Evolutionary conservation across 2,329 filamentous ascomycete species (phyloP).

Genomic region (Cladosporium sp.): DNA sequence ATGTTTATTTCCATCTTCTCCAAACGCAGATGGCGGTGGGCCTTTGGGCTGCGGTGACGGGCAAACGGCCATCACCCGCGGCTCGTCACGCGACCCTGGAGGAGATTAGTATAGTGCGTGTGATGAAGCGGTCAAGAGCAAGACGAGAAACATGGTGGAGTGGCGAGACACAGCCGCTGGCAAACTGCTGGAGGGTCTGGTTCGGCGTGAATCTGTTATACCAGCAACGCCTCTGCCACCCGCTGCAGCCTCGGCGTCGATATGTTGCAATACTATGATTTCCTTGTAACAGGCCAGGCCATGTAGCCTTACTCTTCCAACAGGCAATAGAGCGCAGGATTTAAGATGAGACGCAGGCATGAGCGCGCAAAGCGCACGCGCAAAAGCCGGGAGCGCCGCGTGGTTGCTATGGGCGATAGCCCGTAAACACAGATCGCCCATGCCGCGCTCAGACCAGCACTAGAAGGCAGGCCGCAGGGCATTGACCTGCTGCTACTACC

Average conservation of each 20-base stretch:
- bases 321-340: neutral
- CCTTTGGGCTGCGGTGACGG: neutral
- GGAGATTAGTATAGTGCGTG: neutral
- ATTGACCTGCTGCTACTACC: neutral
- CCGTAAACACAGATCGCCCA: neutral
- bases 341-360: constrained; percentile 8
- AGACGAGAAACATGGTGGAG: neutral
- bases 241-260: neutral
- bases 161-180: neutral
- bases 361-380: neutral
- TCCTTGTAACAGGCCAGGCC: neutral
- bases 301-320: neutral
- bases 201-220: neutral
- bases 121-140: neutral
- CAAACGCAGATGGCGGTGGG: neutral
- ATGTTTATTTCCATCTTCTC: too few species aligned
- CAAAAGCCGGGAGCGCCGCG: neutral
- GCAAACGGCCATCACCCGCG: neutral
- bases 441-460: neutral
- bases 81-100: constrained; percentile 1
- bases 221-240: neutral
- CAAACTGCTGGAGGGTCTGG: neutral
- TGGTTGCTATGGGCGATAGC: neutral
- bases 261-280: neutral
- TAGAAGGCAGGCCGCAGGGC: constrained; percentile 4